phyloP scores from a whole-genome alignment of 352 stramenopile species.

The Globisporangium carolinianum region DNA sequence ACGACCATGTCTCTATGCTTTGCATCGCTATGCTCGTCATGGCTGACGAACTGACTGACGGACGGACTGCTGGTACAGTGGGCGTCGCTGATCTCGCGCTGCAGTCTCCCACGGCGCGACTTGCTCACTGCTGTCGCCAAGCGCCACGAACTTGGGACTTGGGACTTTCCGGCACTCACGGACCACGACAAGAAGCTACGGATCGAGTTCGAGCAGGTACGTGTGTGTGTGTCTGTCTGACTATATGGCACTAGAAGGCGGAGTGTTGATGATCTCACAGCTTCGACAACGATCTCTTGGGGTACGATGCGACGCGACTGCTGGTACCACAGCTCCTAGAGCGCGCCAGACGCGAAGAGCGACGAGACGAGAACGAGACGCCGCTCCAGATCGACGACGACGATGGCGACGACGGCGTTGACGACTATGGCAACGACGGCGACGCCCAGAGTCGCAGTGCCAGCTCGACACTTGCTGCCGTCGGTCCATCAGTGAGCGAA shows the following conservation, averaged over 20 bases:
- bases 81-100: slow-evolving; percentile 38
- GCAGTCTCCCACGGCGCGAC: slow-evolving; percentile 20
- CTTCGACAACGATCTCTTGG: too few relatives aligned
- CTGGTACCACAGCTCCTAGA: not conserved
- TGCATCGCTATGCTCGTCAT: too few relatives aligned
- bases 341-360: not conserved
- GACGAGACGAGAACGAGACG: not conserved
- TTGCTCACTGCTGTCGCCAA: slow-evolving; percentile 29
- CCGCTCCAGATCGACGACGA: not conserved
- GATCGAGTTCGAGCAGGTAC: slow-evolving; percentile 28
- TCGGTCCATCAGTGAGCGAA: too few relatives aligned
- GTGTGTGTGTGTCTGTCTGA: not conserved
- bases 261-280: too few relatives aligned
- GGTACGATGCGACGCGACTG: too few relatives aligned
- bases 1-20: too few relatives aligned
- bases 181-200: slow-evolving; percentile 28
- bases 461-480: not conserved
- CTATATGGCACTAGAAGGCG: not conserved
- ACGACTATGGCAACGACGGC: not conserved
- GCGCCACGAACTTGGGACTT: slow-evolving; percentile 51
- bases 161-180: slow-evolving; percentile 38
- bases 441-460: not conserved
- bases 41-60: too few relatives aligned
- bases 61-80: slow-evolving; percentile 19
- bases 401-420: not conserved